Conservation (phyloP, 2,329 filamentous ascomycete genomes). For the Exophiala lecanii-corni region DNA sequence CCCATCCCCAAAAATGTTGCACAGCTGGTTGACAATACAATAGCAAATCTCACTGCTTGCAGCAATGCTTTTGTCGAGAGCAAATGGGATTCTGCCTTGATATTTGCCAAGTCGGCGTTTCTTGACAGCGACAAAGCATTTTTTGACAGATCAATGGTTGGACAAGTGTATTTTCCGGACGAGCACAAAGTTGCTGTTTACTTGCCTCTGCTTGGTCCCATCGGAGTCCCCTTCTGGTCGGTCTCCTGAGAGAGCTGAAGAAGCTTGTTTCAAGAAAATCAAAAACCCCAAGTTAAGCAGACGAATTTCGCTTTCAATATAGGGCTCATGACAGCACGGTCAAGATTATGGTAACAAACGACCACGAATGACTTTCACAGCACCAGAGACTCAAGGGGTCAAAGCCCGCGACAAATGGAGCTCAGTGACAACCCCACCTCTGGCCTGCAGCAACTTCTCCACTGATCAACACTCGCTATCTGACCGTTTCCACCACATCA, state of each 20-base stretch:
- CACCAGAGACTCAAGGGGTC: no score
- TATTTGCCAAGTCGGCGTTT: conserved; percentile 79
- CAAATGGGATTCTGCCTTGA: conserved; percentile 62
- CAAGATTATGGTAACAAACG: no score
- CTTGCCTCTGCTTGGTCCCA: conserved; percentile 80
- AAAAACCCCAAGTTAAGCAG: conserved; percentile 14
- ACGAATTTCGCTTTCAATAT: not conserved
- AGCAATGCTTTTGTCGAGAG: conserved; percentile 65
- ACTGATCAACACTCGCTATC: no score
- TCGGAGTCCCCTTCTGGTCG: conserved; percentile 84
- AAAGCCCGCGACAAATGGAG: no score
- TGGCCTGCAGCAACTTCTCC: no score
- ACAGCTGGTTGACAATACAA: conserved; percentile 74
- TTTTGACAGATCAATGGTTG: conserved; percentile 99
- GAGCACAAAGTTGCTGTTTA: conserved; percentile 98
- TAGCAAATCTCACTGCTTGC: conserved; percentile 63
- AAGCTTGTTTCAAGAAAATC: conserved; percentile 38
- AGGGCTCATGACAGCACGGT: no score
- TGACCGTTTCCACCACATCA: no score
- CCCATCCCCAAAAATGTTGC: conserved; percentile 85
- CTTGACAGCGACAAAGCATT: conserved; percentile 88
- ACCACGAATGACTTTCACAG: no score
- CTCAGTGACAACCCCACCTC: no score
- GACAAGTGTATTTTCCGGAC: conserved; percentile 96
- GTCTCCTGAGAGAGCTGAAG: conserved; percentile 74